Conservation (phyloP, 176 grass and related monocot species). For the Zea luxurians region DNA sequence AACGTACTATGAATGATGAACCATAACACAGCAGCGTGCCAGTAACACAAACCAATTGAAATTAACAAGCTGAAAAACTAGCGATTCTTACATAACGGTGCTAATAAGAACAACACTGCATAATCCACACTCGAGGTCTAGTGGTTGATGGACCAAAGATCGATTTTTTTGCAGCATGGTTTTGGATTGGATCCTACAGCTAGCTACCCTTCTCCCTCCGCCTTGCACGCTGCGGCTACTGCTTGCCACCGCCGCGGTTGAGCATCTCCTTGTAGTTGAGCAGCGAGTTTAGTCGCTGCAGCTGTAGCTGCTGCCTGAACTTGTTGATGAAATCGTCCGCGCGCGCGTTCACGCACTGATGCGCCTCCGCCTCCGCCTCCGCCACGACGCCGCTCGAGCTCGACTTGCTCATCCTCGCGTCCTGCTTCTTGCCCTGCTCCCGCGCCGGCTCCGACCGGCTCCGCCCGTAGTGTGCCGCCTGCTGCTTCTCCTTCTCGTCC, state of each 20-base stretch:
- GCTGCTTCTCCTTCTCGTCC: slow-evolving; percentile 4
- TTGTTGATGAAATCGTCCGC: slow-evolving; percentile 73
- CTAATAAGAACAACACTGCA: not conserved
- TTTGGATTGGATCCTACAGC: not conserved
- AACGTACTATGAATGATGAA: not conserved
- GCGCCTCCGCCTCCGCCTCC: not conserved
- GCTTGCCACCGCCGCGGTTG: slow-evolving; percentile 37
- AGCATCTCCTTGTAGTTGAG: slow-evolving; percentile 67
- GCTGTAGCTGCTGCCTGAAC: slow-evolving; percentile 68
- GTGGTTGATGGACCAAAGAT: not conserved
- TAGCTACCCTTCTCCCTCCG: not conserved
- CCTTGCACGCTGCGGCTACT: not conserved
- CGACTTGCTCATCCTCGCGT: slow-evolving; percentile 44
- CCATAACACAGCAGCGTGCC: not conserved
- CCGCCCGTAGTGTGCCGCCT: slow-evolving; percentile 35
- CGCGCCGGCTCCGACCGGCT: slow-evolving; percentile 59
- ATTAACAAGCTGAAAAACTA: not conserved
- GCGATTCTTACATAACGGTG: not conserved
- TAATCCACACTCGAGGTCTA: not conserved
- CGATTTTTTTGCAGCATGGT: not conserved
- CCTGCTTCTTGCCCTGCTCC: slow-evolving; percentile 29
- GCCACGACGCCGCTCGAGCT: slow-evolving; percentile 26
- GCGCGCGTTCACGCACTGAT: slow-evolving; percentile 42
- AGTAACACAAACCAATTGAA: not conserved
- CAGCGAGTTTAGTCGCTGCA: slow-evolving; percentile 87